These are phyloP conservation scores for Phaeophleospora eucalypticola DNA, from an alignment of 2,329 filamentous ascomycete species.

Conservation along the genomic window DNA sequence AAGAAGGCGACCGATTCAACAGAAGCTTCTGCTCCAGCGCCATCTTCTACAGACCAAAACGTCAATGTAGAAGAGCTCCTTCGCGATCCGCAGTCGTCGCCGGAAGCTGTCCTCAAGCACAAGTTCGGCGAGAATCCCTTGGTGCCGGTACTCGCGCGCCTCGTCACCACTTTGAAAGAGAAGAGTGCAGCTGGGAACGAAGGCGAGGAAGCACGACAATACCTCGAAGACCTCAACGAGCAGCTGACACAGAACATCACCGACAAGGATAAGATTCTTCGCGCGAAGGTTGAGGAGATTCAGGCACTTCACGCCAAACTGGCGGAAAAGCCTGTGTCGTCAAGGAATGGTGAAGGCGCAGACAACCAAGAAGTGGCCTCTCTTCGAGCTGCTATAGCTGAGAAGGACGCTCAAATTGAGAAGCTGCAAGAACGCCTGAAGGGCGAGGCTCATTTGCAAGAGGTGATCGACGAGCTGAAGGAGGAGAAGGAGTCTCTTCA, in stretches of 20 bases:
- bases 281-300: constrained; percentile 84
- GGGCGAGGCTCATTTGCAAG: constrained; percentile 24
- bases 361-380: constrained; percentile 55
- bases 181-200: constrained; percentile 14
- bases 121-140: constrained; percentile 21
- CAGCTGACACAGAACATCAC: constrained; percentile 71
- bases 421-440: constrained; percentile 22
- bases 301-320: constrained; percentile 78
- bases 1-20: constrained; percentile 47
- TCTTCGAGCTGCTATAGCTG: constrained; percentile 35
- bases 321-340: constrained; percentile 55
- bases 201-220: constrained; percentile 15
- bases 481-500: constrained; percentile 24
- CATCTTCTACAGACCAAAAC: constrained; percentile 5
- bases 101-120: constrained; percentile 14
- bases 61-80: constrained; percentile 19
- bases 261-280: constrained; percentile 64
- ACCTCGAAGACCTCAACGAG: constrained; percentile 28
- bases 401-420: constrained; percentile 24
- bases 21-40: constrained; percentile 40
- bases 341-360: constrained; percentile 52
- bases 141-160: constrained; percentile 15
- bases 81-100: constrained; percentile 12
- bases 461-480: constrained; percentile 23
- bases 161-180: constrained; percentile 17